A percentile compares a stretch with the other conserved stretches of the same genome.
Conservation (phyloP, 2,329 filamentous ascomycete species). For the Metarhizium rileyi region DNA sequence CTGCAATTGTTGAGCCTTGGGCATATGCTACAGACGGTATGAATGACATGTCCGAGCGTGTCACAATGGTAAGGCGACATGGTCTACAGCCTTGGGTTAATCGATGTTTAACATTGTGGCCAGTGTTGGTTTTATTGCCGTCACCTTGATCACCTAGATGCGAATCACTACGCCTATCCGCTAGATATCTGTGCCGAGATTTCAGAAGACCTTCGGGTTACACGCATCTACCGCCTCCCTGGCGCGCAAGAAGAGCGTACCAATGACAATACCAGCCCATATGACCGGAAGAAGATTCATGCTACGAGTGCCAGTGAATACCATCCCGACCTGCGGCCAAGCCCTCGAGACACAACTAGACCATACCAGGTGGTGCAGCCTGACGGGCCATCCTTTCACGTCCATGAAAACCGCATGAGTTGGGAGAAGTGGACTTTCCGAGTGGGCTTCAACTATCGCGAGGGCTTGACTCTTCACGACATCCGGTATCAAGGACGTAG, state of each 20-base stretch:
- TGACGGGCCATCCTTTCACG: conserved; percentile 55
- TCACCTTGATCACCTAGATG: conserved; percentile 29
- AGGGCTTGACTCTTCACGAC: conserved; percentile 61
- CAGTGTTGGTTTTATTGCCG: conserved; percentile 27
- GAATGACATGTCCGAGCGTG: conserved; percentile 32
- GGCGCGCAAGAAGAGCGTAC: conserved; percentile 36
- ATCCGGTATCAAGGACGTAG: conserved; percentile 54
- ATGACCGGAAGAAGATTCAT: conserved; percentile 32
- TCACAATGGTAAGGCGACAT: conserved; percentile 29
- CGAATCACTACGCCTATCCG: conserved; percentile 47
- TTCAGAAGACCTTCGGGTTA: conserved; percentile 30
- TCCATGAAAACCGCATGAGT: conserved; percentile 29
- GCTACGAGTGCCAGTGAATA: conserved; percentile 31
- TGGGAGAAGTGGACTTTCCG: conserved; percentile 62
- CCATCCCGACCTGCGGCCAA: conserved; percentile 17
- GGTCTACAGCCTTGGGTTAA: too few species aligned
- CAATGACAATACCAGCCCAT: conserved; percentile 21
- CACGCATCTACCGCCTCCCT: conserved; percentile 46
- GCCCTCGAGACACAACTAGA: conserved; percentile 34
- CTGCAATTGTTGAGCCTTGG: conserved; percentile 43
- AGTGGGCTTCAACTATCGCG: conserved; percentile 58
- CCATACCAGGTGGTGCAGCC: conserved; percentile 63
- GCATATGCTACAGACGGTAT: conserved; percentile 44
- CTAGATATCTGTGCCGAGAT: conserved; percentile 27
- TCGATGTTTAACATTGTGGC: conserved; percentile 34